Base-by-base conservation (phyloP, 768 basidiomycete genomes). In the Pholiota conissans region DNA sequence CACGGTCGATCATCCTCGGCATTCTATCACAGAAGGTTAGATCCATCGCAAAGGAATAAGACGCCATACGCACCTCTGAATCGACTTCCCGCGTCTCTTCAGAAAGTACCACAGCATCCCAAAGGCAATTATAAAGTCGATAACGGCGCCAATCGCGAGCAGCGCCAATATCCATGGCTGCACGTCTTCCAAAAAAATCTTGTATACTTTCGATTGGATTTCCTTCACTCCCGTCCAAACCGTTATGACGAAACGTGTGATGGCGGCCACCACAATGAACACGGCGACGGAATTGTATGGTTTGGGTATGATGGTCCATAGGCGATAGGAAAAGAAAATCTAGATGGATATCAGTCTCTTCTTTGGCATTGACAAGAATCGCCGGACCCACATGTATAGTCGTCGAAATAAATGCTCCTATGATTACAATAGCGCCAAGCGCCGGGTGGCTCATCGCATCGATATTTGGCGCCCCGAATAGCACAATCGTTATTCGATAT, bases 271-370 rank as follows among this genome's bases (percentile, higher is more conserved):
- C 30, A 63, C 62, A 56, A 69, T 72, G 2, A 69, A 14, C 1
- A 68, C 5, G 16, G 68, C 69, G 26, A 73, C 53, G 42, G 57
- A 56, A 37, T 65, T 58, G 42, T 61, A 65, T 28, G 68, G 66
- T 11, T 59, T 59, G 0, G 70, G 68, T 5, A 73, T 55, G 13
- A 73, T 60, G 7, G 57, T 60, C 37, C 61, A 66, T 5, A 72
- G 59, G 4, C 72, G 66, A 20, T 65, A 57, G 4, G 68, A 63
- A 50, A 70, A 71, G 61, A 71, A 75, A 7, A 58, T 49, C 70
- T 74, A 58, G 1, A 34, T 18, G n/a, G 40, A 34, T 18, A 14
- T 48, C 14, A 22, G 11, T 40, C 28, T 16, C 7, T n/a, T n/a
- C n/a, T n/a, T n/a, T n/a, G n/a, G n/a, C n/a, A n/a, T n/a, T n/a